Conservation (phyloP, 805 yeast species). For the Spathaspora boniae region DNA sequence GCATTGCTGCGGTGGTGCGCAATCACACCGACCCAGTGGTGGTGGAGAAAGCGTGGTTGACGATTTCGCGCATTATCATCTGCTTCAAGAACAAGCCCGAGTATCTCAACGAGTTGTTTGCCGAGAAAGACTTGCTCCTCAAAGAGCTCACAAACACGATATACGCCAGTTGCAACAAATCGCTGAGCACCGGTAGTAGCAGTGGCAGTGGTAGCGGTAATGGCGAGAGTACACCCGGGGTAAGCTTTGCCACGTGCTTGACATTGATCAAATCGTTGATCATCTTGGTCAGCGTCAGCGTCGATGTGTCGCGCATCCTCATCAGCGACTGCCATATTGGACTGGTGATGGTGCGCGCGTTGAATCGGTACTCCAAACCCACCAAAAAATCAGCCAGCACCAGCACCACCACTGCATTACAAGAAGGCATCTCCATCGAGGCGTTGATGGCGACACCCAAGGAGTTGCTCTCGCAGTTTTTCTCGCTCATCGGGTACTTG, state of each 20-base stretch:
- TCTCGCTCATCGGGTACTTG: slow-evolving; percentile 53
- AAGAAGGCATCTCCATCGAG: slow-evolving; percentile 47
- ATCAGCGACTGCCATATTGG: slow-evolving; percentile 49
- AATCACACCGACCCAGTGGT: slow-evolving; percentile 56
- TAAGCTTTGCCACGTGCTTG: slow-evolving; percentile 37
- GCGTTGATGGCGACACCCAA: slow-evolving; percentile 72
- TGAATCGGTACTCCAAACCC: slow-evolving; percentile 39
- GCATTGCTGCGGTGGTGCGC: slow-evolving; percentile 52
- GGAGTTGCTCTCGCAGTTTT: slow-evolving; percentile 52
- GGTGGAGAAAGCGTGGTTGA: slow-evolving; percentile 62
- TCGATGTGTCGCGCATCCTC: slow-evolving; percentile 42
- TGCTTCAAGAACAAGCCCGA: slow-evolving; percentile 45
- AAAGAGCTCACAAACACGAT: slow-evolving; percentile 22
- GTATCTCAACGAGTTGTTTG: slow-evolving; percentile 43
- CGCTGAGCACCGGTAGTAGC: slow-evolving; percentile 12
- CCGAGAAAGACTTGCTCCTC: slow-evolving; percentile 16
- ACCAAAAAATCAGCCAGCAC: slow-evolving; percentile 2
- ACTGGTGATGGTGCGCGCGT: slow-evolving; percentile 43
- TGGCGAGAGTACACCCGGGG: slow-evolving; percentile 18
- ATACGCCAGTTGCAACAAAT: slow-evolving; percentile 24
- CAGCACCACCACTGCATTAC: not conserved
- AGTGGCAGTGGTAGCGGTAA: too few species aligned
- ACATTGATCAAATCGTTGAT: slow-evolving; percentile 42
- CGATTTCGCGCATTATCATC: slow-evolving; percentile 55
- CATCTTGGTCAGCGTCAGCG: slow-evolving; percentile 40